Evolutionary conservation across 2,329 filamentous ascomycete species (phyloP).

Genomic region (Cladophialophora carrionii): DNA sequence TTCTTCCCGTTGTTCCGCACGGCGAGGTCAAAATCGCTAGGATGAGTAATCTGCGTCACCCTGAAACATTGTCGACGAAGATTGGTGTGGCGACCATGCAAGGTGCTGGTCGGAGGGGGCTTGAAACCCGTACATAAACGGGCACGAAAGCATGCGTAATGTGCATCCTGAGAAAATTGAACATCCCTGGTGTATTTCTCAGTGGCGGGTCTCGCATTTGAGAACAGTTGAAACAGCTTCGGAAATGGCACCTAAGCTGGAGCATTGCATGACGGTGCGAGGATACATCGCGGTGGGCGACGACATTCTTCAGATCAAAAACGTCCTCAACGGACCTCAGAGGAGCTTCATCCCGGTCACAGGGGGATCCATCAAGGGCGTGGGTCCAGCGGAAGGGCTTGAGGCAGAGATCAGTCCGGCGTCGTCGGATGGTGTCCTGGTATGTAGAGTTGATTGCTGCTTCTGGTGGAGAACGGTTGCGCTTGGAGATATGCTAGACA

Average conservation of each 20-base stretch:
- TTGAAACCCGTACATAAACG: neutral
- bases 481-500: neutral
- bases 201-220: neutral
- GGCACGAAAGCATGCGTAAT: neutral
- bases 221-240: neutral
- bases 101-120: neutral
- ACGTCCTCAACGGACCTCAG: constrained; percentile 5
- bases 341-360: constrained; percentile 2
- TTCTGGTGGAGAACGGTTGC: neutral
- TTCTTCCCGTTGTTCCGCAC: neutral
- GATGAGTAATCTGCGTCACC: neutral
- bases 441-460: neutral
- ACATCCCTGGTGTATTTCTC: neutral
- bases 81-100: neutral
- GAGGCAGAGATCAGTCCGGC: constrained; percentile 2
- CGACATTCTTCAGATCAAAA: neutral
- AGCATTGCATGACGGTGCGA: constrained; percentile 6
- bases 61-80: neutral
- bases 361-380: neutral
- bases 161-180: neutral
- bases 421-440: constrained; percentile 5
- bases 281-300: constrained; percentile 5
- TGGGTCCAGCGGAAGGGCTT: constrained; percentile 1
- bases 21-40: neutral
- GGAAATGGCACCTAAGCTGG: constrained; percentile 6